A percentile compares a stretch with the other conserved stretches of the same genome.
Evolutionary conservation across 179 eudicot genomes (phyloP).

Genomic region (Amaranthus tricolor): DNA sequence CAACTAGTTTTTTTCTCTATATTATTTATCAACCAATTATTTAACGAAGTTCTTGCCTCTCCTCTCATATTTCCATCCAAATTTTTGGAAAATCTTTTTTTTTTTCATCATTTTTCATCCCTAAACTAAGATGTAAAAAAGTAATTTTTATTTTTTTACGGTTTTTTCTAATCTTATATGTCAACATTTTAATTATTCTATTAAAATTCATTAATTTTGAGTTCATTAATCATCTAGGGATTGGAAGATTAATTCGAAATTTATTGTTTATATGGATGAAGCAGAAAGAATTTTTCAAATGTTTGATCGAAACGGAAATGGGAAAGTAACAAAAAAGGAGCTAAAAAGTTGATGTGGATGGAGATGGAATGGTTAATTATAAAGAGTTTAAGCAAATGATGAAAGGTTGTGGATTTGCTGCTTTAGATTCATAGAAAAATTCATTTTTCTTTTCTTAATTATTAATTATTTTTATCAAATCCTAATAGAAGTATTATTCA

Average conservation of each 20-base stretch:
- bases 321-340: conserved; percentile 55
- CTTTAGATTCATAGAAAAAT: conserved; percentile 36
- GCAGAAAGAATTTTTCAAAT: conserved; percentile 64
- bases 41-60: conserved; percentile 16
- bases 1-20: neutral
- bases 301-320: conserved; percentile 75
- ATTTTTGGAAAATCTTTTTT: neutral
- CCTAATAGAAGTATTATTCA: too few relatives aligned
- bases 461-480: too few relatives aligned
- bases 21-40: conserved; percentile 10
- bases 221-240: neutral
- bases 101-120: neutral
- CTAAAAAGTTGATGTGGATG: conserved; percentile 74
- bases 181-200: neutral
- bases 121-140: neutral
- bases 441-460: neutral
- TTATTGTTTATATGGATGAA: conserved; percentile 42
- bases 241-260: neutral
- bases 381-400: conserved; percentile 80
- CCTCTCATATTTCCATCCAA: neutral
- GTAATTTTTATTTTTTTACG: neutral
- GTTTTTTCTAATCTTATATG: neutral
- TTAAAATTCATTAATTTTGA: neutral
- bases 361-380: conserved; percentile 74
- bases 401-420: conserved; percentile 76